These are phyloP conservation scores for Aureobasidium melanogenum DNA, from an alignment of 2,329 filamentous ascomycete genomes.

Conservation along the genomic window DNA sequence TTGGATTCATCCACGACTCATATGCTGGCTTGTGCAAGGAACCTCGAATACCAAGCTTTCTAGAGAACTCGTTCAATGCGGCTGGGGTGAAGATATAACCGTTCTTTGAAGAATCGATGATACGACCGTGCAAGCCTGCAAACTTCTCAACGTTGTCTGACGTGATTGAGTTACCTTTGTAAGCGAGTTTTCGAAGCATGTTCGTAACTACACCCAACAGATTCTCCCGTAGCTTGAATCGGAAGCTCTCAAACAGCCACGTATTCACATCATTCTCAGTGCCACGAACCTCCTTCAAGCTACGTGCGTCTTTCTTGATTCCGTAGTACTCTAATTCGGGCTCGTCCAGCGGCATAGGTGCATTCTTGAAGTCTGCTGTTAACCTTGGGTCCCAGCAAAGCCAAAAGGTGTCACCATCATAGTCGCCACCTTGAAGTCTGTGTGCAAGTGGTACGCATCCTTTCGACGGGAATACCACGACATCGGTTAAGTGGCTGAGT, in stretches of 20 bases:
- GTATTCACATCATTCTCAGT: conserved; percentile 27
- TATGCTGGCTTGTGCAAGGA: conserved; percentile 29
- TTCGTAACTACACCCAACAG: conserved; percentile 57
- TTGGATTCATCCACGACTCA: conserved; percentile 19
- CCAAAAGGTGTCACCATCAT: conserved; percentile 70
- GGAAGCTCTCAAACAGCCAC: conserved; percentile 47
- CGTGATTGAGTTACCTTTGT: conserved; percentile 32
- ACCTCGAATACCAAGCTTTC: conserved; percentile 44
- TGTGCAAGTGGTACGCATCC: conserved; percentile 57
- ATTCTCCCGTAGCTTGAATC: conserved; percentile 48
- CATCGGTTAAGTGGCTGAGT: conserved; percentile 62
- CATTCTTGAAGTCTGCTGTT: conserved; percentile 58
- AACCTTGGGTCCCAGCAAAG: conserved; percentile 63
- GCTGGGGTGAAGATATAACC: conserved; percentile 40
- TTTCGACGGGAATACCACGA: conserved; percentile 65
- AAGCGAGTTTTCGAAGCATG: conserved; percentile 55
- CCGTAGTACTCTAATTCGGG: conserved; percentile 42
- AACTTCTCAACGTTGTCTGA: conserved; percentile 18
- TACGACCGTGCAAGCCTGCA: conserved; percentile 30
- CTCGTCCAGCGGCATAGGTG: conserved; percentile 35
- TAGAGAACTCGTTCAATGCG: conserved; percentile 43
- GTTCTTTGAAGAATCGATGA: conserved; percentile 39
- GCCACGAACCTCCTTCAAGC: conserved; percentile 38
- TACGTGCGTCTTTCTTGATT: conserved; percentile 41
- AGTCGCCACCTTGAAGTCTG: conserved; percentile 69